Base-by-base conservation (phyloP, 306 rosid genomes). In the Gastrolobium villosum region DNA sequence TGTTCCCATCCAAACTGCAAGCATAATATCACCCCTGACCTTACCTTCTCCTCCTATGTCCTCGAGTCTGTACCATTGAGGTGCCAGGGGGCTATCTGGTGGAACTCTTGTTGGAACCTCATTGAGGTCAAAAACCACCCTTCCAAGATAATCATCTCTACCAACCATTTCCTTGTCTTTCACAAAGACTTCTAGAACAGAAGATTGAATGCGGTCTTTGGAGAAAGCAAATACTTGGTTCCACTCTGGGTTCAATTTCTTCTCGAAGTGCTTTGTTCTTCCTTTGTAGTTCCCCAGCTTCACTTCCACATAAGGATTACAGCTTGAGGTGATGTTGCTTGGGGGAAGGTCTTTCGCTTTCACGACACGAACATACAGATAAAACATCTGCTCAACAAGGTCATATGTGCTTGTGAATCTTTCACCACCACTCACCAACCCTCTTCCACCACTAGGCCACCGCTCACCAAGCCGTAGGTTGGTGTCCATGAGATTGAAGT, bases 1-100 rank as follows among this genome's bases (percentile, higher is more conserved):
- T 59, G 97, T 93, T 72, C 98, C 98, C 89, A 93, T 89, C 98
- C 98, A 93, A 30, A 91, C 93, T 43, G 93, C 93, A 39, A 93
- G 81, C 98, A 93, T 93, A 59, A 93, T 84, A 31, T 93, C 95
- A 6, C 98, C 97, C 35, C 86, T 77, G 14, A 91, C 88, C 61
- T 79, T 89, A 8, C 98, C 93, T 3, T 84, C 92, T 52, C 89
- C 90, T 0, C 83, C 83, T 74, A 81, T 74, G 78, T 88, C 88
- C 57, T 91, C 96, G 36, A 91, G 85, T 54, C 88, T 74, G 70
- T 91, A 91, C 98, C 96, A 93, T 15, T 87, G 98, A 56, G 98
- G 95, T 26, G 98, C 98, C 40, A 93, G 78, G 3, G 95, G 92
- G 43, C 98, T 93, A 41, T 93, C 95, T 2, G 98, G 98, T 6